A percentile compares a stretch with the other conserved stretches of the same genome.
phyloP scores from a whole-genome alignment of 2,329 filamentous ascomycete species.

The Verticillium nonalfalfae region DNA sequence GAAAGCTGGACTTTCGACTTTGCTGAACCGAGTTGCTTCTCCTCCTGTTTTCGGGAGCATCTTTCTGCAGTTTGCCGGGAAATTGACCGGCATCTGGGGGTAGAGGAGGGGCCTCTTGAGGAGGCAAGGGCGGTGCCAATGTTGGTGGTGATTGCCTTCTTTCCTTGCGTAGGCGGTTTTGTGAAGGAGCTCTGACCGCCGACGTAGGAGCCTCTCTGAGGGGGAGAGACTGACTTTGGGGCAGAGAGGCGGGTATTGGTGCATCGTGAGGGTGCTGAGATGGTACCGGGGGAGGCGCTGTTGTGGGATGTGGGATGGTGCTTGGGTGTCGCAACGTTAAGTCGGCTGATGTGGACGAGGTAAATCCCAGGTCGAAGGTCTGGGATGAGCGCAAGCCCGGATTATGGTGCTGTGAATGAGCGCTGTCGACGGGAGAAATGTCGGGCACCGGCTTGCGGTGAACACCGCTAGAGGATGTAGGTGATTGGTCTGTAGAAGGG shows the following conservation, averaged over 20 bases:
- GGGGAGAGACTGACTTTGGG: neutral
- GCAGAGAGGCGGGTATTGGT: neutral
- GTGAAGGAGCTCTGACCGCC: neutral
- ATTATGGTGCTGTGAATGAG: neutral
- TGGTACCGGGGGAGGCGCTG: neutral
- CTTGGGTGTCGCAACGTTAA: neutral
- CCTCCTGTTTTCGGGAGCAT: slow-evolving; percentile 17
- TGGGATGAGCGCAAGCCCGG: neutral
- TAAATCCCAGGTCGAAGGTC: neutral
- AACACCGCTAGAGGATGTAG: slow-evolving; percentile 12
- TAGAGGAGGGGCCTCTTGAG: neutral
- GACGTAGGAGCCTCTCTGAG: neutral
- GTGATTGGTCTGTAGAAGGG: slow-evolving; percentile 20
- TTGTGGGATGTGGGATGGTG: neutral
- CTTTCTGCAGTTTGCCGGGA: slow-evolving; percentile 24
- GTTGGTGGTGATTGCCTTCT: neutral
- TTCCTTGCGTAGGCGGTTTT: neutral
- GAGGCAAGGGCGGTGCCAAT: neutral
- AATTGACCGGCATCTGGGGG: neutral
- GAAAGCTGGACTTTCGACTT: slow-evolving; percentile 11
- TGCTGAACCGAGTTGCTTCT: slow-evolving; percentile 26
- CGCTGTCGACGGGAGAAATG: slow-evolving; percentile 8
- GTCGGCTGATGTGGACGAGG: neutral
- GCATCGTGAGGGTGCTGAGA: neutral
- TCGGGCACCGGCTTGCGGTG: slow-evolving; percentile 14